phyloP scores from a whole-genome alignment of 805 yeast genomes.

The Suhomyces prunicola region DNA sequence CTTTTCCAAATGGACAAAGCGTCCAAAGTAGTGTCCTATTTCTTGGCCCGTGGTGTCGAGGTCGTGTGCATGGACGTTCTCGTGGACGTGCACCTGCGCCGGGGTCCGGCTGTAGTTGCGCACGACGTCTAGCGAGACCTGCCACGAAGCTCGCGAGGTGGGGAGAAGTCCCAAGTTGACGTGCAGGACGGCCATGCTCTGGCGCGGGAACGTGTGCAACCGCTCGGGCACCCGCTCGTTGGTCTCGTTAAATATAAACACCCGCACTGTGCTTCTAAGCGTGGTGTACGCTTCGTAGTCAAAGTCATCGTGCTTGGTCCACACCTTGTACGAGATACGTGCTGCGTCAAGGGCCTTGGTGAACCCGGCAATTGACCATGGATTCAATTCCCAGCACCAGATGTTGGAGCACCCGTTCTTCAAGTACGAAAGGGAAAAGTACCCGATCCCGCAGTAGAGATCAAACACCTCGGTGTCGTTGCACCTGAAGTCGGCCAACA shows the following conservation, averaged over 20 bases:
- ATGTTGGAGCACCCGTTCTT: conserved; percentile 49
- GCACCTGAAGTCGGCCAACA: conserved; percentile 44
- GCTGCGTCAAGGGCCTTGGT: conserved; percentile 51
- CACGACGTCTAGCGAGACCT: conserved; percentile 32
- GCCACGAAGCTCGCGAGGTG: conserved; percentile 62
- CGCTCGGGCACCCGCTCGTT: conserved; percentile 52
- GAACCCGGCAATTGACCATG: conserved; percentile 79
- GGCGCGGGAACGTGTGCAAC: conserved; percentile 18
- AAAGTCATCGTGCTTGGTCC: conserved; percentile 26
- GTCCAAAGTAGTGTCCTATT: conserved; percentile 10
- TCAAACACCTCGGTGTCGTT: conserved; percentile 53
- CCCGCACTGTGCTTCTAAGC: conserved; percentile 18
- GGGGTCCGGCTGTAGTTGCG: conserved; percentile 3
- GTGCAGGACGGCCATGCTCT: conserved; percentile 43
- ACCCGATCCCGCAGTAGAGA: conserved; percentile 82
- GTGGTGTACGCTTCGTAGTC: conserved; percentile 17
- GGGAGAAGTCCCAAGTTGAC: conserved; percentile 82
- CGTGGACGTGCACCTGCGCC: conserved; percentile 63
- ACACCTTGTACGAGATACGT: conserved; percentile 36
- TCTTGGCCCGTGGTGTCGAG: conserved; percentile 30
- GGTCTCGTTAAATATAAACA: conserved; percentile 60
- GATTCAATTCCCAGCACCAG: conserved; percentile 80
- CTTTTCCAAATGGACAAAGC: conserved; percentile 47
- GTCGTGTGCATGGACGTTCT: conserved; percentile 53
- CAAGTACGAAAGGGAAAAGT: conserved; percentile 70